A percentile compares a stretch with the other conserved stretches of the same genome.
phyloP scores from a whole-genome alignment of 257 asterid genomes.

The Petunia secreta region DNA sequence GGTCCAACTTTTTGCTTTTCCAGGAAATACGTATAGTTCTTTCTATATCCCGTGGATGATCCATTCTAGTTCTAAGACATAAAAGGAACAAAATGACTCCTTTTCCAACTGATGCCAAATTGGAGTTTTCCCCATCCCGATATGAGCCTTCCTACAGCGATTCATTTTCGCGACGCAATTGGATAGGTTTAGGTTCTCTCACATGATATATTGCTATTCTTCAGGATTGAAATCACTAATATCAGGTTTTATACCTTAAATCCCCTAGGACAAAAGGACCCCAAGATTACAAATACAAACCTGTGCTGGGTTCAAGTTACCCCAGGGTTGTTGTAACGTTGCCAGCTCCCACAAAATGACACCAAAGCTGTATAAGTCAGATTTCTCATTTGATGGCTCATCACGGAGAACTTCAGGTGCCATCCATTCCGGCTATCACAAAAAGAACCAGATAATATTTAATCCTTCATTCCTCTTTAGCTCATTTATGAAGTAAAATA shows the following conservation, averaged over 20 bases:
- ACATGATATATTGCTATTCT: neutral
- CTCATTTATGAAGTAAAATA: slow-evolving; percentile 10
- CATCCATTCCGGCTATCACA: slow-evolving; percentile 97
- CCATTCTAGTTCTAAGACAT: neutral
- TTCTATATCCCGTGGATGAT: neutral
- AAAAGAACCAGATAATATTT: slow-evolving; percentile 12
- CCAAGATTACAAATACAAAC: slow-evolving; percentile 47
- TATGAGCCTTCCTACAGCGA: neutral
- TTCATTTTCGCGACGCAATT: neutral
- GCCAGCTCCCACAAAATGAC: slow-evolving; percentile 95
- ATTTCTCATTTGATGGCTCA: slow-evolving; percentile 95
- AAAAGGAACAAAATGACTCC: slow-evolving; percentile 17
- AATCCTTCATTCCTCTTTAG: neutral
- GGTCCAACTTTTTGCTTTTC: neutral
- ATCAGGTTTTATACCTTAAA: neutral
- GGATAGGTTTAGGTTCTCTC: slow-evolving; percentile 13
- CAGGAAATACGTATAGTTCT: neutral
- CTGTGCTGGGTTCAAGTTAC: slow-evolving; percentile 92
- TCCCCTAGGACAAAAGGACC: neutral
- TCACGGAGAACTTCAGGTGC: slow-evolving; percentile 99
- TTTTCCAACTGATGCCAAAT: neutral
- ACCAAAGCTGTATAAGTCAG: slow-evolving; percentile 95
- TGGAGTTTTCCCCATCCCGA: neutral
- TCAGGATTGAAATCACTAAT: neutral
- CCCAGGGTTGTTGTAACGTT: slow-evolving; percentile 91